Conservation (phyloP, 805 yeast species). For the Candida methanosorbosa region DNA sequence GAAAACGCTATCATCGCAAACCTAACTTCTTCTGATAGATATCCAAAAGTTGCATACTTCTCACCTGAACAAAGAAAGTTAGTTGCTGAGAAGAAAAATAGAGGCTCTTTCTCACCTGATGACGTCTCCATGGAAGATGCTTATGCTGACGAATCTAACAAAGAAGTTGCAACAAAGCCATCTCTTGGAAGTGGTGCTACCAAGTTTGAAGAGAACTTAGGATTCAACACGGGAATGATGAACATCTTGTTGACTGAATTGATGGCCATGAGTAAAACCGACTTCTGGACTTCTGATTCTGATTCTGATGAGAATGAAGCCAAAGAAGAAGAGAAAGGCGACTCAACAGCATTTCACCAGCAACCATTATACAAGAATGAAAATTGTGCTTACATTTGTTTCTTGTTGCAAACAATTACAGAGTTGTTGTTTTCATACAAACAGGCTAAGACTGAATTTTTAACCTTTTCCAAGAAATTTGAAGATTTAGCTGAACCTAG, state of each 20-base stretch:
- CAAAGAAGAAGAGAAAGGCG: constrained; percentile 16
- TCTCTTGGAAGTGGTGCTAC: constrained; percentile 12
- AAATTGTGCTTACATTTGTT: constrained; percentile 58
- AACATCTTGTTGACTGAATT: constrained; percentile 57
- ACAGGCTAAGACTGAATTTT: constrained; percentile 71
- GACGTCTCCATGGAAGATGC: neutral
- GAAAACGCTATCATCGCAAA: constrained; percentile 13
- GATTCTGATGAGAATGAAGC: too few relatives aligned
- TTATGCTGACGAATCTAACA: neutral
- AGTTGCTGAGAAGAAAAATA: neutral
- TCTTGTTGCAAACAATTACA: constrained; percentile 54
- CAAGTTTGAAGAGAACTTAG: too few relatives aligned
- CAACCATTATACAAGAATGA: constrained; percentile 35
- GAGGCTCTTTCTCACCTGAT: neutral
- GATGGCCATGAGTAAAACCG: constrained; percentile 34
- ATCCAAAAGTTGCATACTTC: neutral
- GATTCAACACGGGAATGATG: too few relatives aligned
- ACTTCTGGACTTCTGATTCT: too few relatives aligned
- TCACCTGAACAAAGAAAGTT: neutral
- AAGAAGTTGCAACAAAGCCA: neutral
- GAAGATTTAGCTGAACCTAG: constrained; percentile 23
- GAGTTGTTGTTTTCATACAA: constrained; percentile 75
- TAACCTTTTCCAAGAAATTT: constrained; percentile 62
- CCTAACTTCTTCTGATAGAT: neutral
- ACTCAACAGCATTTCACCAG: constrained; percentile 15